A percentile compares a stretch with the other conserved stretches of the same genome.
phyloP scores from a whole-genome alignment of 2,329 filamentous ascomycete genomes.

The Herpotrichia juniperi region DNA sequence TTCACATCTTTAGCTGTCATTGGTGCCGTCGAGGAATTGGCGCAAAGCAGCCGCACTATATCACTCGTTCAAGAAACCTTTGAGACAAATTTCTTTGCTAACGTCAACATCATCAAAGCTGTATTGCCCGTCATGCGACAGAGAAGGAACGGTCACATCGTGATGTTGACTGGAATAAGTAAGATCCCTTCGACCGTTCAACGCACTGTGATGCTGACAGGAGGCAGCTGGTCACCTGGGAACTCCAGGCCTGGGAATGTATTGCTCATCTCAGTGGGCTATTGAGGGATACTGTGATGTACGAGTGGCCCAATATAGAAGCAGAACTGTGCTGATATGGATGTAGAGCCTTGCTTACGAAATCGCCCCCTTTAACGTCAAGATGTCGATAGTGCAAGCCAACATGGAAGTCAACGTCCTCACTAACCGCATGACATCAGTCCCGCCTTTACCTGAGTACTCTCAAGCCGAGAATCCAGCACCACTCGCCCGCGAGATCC shows the following conservation, averaged over 20 bases:
- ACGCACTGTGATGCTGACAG: conserved; percentile 15
- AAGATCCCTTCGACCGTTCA: conserved; percentile 17
- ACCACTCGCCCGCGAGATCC: conserved; percentile 81
- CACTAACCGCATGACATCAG: conserved; percentile 84
- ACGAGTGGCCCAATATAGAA: conserved; percentile 1
- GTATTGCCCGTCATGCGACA: conserved; percentile 78
- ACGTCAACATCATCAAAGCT: conserved; percentile 94
- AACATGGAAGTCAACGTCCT: conserved; percentile 90
- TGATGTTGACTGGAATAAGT: conserved; percentile 86
- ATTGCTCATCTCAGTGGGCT: conserved; percentile 92
- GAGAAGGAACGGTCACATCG: conserved; percentile 85
- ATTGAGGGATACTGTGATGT: conserved; percentile 95
- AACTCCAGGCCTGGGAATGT: conserved; percentile 88
- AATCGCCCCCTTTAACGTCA: conserved; percentile 93
- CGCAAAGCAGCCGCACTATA: conserved; percentile 72
- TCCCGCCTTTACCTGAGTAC: conserved; percentile 75
- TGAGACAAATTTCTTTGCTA: conserved; percentile 92
- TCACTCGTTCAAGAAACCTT: conserved; percentile 90
- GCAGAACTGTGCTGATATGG: conserved; percentile 8
- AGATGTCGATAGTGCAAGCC: conserved; percentile 93
- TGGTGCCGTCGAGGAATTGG: conserved; percentile 89
- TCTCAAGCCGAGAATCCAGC: conserved; percentile 73
- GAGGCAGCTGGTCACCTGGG: conserved; percentile 78
- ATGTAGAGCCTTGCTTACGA: conserved; percentile 82
- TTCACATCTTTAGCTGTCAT: conserved; percentile 68